phyloP scores from a whole-genome alignment of 257 asterid species.

The Jacaranda copaia region DNA sequence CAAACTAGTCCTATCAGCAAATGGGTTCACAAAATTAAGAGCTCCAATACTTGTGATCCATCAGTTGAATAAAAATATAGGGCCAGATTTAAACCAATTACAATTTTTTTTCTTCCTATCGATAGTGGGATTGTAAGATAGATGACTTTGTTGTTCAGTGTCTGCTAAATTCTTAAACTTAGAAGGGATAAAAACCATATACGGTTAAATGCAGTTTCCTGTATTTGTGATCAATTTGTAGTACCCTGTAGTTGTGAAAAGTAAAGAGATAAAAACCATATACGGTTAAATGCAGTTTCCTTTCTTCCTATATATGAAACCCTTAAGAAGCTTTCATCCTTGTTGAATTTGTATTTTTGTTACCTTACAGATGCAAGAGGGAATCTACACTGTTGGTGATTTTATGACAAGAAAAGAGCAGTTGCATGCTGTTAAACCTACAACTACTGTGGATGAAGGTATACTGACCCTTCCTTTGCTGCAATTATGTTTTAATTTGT shows the following conservation, averaged over 20 bases:
- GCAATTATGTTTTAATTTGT: no score
- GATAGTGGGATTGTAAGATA: no score
- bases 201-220: no score
- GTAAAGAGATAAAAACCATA: neutral
- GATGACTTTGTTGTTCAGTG: no score
- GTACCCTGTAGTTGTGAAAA: neutral
- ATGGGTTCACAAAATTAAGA: no score
- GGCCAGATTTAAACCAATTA: neutral
- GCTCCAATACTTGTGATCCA: neutral
- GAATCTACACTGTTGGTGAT: constrained; percentile 17
- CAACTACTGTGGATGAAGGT: no score
- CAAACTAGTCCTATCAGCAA: no score
- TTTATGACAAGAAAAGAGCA: no score
- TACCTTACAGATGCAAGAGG: constrained; percentile 23
- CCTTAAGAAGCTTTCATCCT: neutral
- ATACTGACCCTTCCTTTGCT: no score
- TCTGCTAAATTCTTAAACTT: neutral
- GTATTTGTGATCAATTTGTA: neutral
- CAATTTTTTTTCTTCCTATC: no score
- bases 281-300: neutral
- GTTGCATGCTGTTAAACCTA: no score
- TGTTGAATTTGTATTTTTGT: constrained; percentile 14
- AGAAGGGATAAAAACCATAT: no score
- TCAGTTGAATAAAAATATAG: neutral
- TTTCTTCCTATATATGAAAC: constrained; percentile 4